A percentile compares a stretch with the other conserved stretches of the same genome.
phyloP scores from a whole-genome alignment of 1,284 basidiomycete genomes.

The Fistulina hepatica region DNA sequence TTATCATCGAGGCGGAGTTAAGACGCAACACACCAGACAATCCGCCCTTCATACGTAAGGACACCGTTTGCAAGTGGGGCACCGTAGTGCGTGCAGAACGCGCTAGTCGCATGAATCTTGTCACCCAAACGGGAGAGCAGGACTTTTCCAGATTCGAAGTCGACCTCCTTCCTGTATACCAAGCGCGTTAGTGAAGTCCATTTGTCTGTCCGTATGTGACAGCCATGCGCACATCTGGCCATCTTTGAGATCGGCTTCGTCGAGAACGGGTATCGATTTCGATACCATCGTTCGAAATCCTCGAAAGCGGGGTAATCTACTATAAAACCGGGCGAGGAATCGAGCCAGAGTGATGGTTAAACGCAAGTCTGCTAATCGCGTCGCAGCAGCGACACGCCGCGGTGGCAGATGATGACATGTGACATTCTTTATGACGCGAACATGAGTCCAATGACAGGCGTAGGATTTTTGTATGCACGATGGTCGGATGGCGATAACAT shows the following conservation, averaged over 20 bases:
- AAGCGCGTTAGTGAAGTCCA: not conserved
- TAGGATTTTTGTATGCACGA: no score
- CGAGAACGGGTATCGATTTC: slow-evolving; percentile 56
- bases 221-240: slow-evolving; percentile 54
- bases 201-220: not conserved
- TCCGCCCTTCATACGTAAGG: slow-evolving; percentile 66
- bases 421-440: no score
- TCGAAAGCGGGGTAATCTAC: slow-evolving; percentile 3
- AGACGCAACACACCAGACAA: slow-evolving; percentile 57
- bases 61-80: slow-evolving; percentile 79
- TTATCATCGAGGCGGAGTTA: not conserved
- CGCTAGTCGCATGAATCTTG: slow-evolving; percentile 69
- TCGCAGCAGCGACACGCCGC: no score
- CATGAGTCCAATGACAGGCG: no score
- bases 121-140: slow-evolving; percentile 71
- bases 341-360: slow-evolving; percentile 14
- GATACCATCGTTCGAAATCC: slow-evolving; percentile 29
- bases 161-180: slow-evolving; percentile 62
- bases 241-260: slow-evolving; percentile 58
- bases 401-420: no score
- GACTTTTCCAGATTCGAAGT: slow-evolving; percentile 73
- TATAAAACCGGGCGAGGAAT: slow-evolving; percentile 7
- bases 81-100: slow-evolving; percentile 86
- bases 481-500: no score
- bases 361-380: no score